These are phyloP conservation scores for Fusarium phyllophilum DNA, from an alignment of 2,329 filamentous ascomycete species.

Conservation along the genomic window DNA sequence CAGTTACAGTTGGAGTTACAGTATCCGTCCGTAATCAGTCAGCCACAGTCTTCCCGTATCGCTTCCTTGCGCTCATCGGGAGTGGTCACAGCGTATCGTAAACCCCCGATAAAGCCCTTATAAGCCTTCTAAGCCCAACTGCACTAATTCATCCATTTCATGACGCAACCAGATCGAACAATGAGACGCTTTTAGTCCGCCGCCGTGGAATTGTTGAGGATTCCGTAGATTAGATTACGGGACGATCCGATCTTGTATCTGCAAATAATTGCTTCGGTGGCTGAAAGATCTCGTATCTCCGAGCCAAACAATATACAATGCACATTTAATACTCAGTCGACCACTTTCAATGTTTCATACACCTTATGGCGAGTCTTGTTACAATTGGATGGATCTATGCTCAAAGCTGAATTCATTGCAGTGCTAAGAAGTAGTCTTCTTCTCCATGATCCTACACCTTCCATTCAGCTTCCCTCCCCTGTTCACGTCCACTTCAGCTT, in stretches of 20 bases:
- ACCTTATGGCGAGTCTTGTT: constrained; percentile 18
- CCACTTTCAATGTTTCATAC: not conserved
- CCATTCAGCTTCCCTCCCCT: not conserved
- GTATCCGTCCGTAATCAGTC: not conserved
- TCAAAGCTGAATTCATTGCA: not conserved
- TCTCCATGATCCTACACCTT: constrained; percentile 12
- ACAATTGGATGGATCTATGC: constrained; percentile 12
- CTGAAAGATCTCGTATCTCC: not conserved
- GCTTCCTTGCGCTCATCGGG: constrained; percentile 2
- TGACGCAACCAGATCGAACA: constrained; percentile 32
- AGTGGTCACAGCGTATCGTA: constrained; percentile 35
- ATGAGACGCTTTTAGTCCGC: not conserved
- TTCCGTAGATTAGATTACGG: not conserved
- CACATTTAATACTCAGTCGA: not conserved
- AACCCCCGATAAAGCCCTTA: constrained; percentile 31
- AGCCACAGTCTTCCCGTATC: constrained; percentile 1
- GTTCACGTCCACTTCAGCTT: not conserved
- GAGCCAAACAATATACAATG: not conserved
- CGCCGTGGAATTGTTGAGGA: constrained; percentile 3
- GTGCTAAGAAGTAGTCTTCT: constrained; percentile 7
- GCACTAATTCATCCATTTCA: constrained; percentile 25
- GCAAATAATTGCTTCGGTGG: not conserved
- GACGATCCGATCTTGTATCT: not conserved
- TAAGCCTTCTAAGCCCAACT: constrained; percentile 5
- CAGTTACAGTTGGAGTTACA: not conserved